Evolutionary conservation across 164 flowering plant species (phyloP).

Genomic region (Tinospora cordifolia): DNA sequence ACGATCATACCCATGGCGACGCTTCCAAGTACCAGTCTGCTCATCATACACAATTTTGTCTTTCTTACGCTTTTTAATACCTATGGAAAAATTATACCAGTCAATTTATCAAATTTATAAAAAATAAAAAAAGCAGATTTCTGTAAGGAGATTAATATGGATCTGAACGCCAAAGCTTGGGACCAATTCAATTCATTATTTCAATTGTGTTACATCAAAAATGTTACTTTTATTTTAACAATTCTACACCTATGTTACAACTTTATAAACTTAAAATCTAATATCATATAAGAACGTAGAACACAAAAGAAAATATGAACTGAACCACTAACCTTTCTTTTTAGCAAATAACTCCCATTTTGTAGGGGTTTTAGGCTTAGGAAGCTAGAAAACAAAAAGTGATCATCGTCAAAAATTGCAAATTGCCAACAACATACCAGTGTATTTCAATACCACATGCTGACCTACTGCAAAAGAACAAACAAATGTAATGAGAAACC

Average conservation of each 20-base stretch:
- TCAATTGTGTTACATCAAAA: not conserved
- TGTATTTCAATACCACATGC: too few relatives aligned
- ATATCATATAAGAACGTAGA: not conserved
- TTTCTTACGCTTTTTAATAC: conserved; percentile 70
- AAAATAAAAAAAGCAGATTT: too few relatives aligned
- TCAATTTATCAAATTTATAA: too few relatives aligned
- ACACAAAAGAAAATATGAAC: not conserved
- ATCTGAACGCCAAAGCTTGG: not conserved
- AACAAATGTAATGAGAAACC: not conserved
- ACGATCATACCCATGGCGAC: conserved; percentile 88
- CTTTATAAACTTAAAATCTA: not conserved
- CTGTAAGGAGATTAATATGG: not conserved
- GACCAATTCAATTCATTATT: not conserved
- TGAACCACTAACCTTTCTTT: conserved; percentile 51
- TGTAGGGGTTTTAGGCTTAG: conserved; percentile 81
- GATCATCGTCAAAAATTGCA: not conserved
- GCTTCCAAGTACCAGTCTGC: conserved; percentile 72
- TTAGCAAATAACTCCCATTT: conserved; percentile 87
- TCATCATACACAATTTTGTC: conserved; percentile 47
- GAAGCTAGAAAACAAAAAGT: conserved; percentile 45
- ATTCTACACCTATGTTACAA: not conserved
- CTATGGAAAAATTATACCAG: conserved; percentile 27
- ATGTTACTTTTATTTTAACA: not conserved
- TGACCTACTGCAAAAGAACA: not conserved
- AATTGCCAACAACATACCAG: not conserved